Evolutionary conservation across 2,329 filamentous ascomycete species (phyloP).

Genomic region (Diaporthe capsici): DNA sequence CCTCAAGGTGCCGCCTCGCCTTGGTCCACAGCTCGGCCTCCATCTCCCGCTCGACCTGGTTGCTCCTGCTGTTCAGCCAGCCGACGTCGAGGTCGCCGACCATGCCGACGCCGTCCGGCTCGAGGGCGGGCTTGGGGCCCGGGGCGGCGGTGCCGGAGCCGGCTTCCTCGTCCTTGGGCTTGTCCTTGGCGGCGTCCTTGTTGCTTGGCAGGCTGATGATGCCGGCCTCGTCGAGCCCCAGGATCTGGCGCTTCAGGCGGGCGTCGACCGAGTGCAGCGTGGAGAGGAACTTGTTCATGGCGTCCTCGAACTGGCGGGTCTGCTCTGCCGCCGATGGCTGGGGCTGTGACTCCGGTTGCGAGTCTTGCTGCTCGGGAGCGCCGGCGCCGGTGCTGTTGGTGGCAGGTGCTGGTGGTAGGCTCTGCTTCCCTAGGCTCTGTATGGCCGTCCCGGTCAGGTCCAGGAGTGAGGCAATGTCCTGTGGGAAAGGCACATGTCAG

Average conservation of each 20-base stretch:
- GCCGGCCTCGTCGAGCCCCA: slow-evolving; percentile 84
- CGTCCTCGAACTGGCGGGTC: slow-evolving; percentile 69
- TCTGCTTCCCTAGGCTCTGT: slow-evolving; percentile 69
- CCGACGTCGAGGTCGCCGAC: slow-evolving; percentile 82
- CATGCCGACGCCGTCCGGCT: slow-evolving; percentile 68
- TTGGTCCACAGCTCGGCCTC: slow-evolving; percentile 84
- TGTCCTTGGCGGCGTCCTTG: slow-evolving; percentile 41
- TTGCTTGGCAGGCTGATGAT: slow-evolving; percentile 71
- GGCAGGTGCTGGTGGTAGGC: slow-evolving; percentile 33
- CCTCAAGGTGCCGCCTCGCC: slow-evolving; percentile 68
- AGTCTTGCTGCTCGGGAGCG: slow-evolving; percentile 22
- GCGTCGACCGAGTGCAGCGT: slow-evolving; percentile 83
- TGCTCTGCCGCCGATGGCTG: slow-evolving; percentile 59
- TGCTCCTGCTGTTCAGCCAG: slow-evolving; percentile 88
- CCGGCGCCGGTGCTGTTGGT: slow-evolving; percentile 48
- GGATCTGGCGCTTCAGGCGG: slow-evolving; percentile 80
- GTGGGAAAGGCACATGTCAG: slow-evolving; percentile 51
- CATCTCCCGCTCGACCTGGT: slow-evolving; percentile 85
- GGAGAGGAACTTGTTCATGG: slow-evolving; percentile 77
- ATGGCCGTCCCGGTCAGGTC: slow-evolving; percentile 70
- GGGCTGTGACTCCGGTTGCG: slow-evolving; percentile 23
- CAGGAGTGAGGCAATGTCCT: slow-evolving; percentile 63
- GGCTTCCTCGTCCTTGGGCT: slow-evolving; percentile 44
- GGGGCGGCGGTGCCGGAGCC: slow-evolving; percentile 48
- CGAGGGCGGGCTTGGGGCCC: slow-evolving; percentile 53